phyloP scores from a whole-genome alignment of 169 alveolate species.

The Cryptosporidium tyzzeri region DNA sequence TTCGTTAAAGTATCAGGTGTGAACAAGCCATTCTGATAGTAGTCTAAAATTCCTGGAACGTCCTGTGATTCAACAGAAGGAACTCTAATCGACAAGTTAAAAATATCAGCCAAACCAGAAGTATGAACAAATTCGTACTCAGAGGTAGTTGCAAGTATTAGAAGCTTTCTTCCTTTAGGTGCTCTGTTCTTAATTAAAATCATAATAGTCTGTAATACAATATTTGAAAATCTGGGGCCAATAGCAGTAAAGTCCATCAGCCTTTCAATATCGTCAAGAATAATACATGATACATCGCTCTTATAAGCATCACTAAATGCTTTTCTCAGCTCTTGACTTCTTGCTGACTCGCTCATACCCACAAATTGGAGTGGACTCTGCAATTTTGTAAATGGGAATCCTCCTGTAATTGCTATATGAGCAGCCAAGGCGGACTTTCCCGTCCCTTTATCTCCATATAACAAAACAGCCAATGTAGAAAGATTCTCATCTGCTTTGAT shows the following conservation, averaged over 20 bases:
- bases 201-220: constrained; percentile 94
- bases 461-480: constrained; percentile 88
- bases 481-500: constrained; percentile 74
- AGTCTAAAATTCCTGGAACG: constrained; percentile 46
- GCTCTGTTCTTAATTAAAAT: constrained; percentile 96
- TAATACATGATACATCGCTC: constrained; percentile 88
- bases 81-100: constrained; percentile 35
- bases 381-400: constrained; percentile 95
- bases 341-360: constrained; percentile 87
- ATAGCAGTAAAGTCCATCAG: constrained; percentile 96
- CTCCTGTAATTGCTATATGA: constrained; percentile 92
- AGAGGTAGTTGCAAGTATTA: constrained; percentile 97
- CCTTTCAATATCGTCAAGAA: constrained; percentile 97
- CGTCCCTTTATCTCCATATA: constrained; percentile 95
- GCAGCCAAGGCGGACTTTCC: constrained; percentile 99
- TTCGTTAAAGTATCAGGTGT: constrained; percentile 35
- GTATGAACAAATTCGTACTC: constrained; percentile 86
- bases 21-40: constrained; percentile 38
- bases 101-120: constrained; percentile 70
- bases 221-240: constrained; percentile 98
- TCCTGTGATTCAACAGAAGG: constrained; percentile 61
- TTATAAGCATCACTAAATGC: constrained; percentile 99
- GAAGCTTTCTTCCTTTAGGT: constrained; percentile 91
- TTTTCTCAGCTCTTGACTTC: constrained; percentile 90
- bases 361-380: constrained; percentile 96